phyloP scores from a whole-genome alignment of 192 early-diverging fungal genomes.

The Gamsiella multidivaricata region DNA sequence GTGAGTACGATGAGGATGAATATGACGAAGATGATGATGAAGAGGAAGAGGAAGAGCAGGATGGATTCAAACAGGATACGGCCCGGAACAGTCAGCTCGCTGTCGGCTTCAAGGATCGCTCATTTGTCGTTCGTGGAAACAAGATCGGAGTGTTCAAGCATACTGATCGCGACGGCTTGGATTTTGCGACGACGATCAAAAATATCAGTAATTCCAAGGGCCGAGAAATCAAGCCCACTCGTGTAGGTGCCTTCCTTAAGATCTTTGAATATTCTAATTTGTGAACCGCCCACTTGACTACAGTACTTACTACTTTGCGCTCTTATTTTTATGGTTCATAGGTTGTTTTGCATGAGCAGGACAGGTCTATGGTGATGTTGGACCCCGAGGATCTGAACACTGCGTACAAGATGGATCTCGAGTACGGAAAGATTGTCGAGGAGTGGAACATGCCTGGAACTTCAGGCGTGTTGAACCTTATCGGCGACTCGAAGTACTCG shows the following conservation, averaged over 20 bases:
- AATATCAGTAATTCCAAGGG: constrained; percentile 72
- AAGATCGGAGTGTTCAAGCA: constrained; percentile 92
- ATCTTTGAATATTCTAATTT: no score
- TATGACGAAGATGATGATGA: constrained; percentile 56
- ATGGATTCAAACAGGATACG: constrained; percentile 34
- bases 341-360: constrained; percentile 89
- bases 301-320: no score
- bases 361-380: constrained; percentile 83
- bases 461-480: constrained; percentile 71
- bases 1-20: constrained; percentile 39
- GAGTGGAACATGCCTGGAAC: constrained; percentile 90
- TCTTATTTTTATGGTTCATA: constrained; percentile 34
- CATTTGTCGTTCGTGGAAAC: constrained; percentile 91
- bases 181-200: constrained; percentile 85
- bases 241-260: constrained; percentile 28
- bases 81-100: constrained; percentile 82
- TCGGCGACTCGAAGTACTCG: constrained; percentile 82
- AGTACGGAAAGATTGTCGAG: constrained; percentile 91
- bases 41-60: constrained; percentile 54
- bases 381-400: constrained; percentile 74
- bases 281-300: no score
- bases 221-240: constrained; percentile 71
- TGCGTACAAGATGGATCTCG: constrained; percentile 92
- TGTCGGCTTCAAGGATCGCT: constrained; percentile 88
- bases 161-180: constrained; percentile 75